phyloP scores from a whole-genome alignment of 2,329 filamentous ascomycete genomes.

The Claviceps monticola region DNA sequence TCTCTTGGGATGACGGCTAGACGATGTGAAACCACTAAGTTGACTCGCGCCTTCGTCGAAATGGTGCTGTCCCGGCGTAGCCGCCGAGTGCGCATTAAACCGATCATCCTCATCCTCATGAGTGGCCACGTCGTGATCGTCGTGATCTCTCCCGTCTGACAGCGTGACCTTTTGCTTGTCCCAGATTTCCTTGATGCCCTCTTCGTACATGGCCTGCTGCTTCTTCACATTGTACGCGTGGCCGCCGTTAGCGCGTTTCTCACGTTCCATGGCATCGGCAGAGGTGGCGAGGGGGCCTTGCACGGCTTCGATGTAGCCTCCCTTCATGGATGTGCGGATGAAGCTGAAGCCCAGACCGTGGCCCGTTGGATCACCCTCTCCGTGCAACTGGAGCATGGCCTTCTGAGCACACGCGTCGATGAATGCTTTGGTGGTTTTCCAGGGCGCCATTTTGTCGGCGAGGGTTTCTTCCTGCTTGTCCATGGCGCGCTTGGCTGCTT shows the following conservation, averaged over 20 bases:
- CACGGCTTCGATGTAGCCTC: slow-evolving; percentile 76
- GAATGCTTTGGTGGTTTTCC: slow-evolving; percentile 95
- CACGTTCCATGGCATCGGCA: slow-evolving; percentile 76
- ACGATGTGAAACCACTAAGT: slow-evolving; percentile 52
- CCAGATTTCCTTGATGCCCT: slow-evolving; percentile 87
- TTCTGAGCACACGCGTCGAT: slow-evolving; percentile 87
- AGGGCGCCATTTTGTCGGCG: slow-evolving; percentile 82
- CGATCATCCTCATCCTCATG: slow-evolving; percentile 50
- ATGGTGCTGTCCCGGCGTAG: slow-evolving; percentile 41
- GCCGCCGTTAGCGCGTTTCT: slow-evolving; percentile 77
- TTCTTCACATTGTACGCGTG: slow-evolving; percentile 96
- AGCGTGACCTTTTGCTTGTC: slow-evolving; percentile 71
- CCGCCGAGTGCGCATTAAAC: slow-evolving; percentile 58
- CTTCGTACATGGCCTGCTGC: slow-evolving; percentile 83
- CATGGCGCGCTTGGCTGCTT: slow-evolving; percentile 27
- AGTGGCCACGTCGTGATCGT: slow-evolving; percentile 44
- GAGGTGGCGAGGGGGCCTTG: slow-evolving; percentile 50
- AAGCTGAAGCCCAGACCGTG: slow-evolving; percentile 93
- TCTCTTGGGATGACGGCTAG: slow-evolving; percentile 55
- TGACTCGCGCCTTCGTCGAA: slow-evolving; percentile 71
- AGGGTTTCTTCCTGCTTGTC: slow-evolving; percentile 54
- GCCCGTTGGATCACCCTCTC: slow-evolving; percentile 86
- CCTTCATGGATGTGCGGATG: slow-evolving; percentile 97
- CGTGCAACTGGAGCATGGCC: slow-evolving; percentile 90
- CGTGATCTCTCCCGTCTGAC: slow-evolving; percentile 55